These are phyloP conservation scores for Heterobasidion irregulare DNA, from an alignment of 1,284 basidiomycete species.

Conservation along the genomic window DNA sequence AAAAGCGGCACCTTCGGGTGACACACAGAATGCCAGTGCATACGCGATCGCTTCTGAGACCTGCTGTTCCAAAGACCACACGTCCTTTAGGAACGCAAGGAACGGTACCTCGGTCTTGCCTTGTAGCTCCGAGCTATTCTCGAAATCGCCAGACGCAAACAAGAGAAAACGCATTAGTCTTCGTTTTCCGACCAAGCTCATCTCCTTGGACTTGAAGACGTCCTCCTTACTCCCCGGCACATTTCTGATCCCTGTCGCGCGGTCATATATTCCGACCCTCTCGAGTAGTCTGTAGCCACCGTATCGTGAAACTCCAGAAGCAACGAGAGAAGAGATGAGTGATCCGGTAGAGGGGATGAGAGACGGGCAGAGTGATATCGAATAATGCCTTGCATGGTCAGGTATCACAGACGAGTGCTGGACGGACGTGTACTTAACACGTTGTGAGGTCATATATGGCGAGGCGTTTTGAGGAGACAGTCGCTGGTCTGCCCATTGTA, in stretches of 20 bases:
- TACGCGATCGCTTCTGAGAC: constrained; percentile 58
- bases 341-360: constrained; percentile 78
- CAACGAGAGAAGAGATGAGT: constrained; percentile 73
- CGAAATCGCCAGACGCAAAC: constrained; percentile 73
- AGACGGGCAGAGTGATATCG: constrained; percentile 78
- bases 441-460: constrained; percentile 17
- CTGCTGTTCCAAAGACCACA: constrained; percentile 55
- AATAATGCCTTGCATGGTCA: constrained; percentile 67
- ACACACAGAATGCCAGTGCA: constrained; percentile 63
- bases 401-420: constrained; percentile 34
- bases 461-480: constrained; percentile 8
- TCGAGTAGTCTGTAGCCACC: constrained; percentile 88
- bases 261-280: constrained; percentile 54
- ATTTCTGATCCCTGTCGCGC: constrained; percentile 36
- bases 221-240: constrained; percentile 93
- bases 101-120: constrained; percentile 53
- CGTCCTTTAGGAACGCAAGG: constrained; percentile 47
- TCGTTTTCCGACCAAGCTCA: constrained; percentile 82
- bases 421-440: constrained; percentile 29
- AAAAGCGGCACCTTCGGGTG: constrained; percentile 36
- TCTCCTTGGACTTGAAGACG: constrained; percentile 80
- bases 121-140: constrained; percentile 49
- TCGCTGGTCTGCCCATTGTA: constrained; percentile 51
- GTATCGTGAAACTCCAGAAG: constrained; percentile 85
- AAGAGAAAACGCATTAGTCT: constrained; percentile 89